phyloP scores from a whole-genome alignment of 768 basidiomycete species.

The Favolaschia claudopus region DNA sequence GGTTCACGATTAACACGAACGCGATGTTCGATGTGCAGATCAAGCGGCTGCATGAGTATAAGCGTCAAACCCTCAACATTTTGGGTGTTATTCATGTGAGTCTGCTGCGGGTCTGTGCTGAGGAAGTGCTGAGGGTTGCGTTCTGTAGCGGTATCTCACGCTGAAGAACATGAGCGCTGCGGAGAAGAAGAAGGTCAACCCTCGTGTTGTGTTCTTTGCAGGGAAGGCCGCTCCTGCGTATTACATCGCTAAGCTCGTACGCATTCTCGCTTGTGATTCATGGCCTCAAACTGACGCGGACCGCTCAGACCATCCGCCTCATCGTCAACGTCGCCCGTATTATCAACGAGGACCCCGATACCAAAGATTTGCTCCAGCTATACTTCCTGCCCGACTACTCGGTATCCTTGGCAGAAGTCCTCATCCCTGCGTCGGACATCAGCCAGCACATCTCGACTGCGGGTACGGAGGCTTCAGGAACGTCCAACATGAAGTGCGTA shows the following conservation, averaged over 20 bases:
- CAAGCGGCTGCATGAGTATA: constrained; percentile 94
- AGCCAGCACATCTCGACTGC: constrained; percentile 98
- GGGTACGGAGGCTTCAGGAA: constrained; percentile 88
- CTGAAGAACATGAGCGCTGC: constrained; percentile 81
- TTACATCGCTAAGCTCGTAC: constrained; percentile 89
- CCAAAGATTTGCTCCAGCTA: constrained; percentile 84
- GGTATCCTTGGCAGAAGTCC: constrained; percentile 81
- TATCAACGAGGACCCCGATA: constrained; percentile 87
- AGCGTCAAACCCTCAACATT: constrained; percentile 96
- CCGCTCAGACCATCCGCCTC: constrained; percentile 79
- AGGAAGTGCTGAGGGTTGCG: neutral
- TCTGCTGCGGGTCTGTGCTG: neutral
- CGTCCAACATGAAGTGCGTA: constrained; percentile 89
- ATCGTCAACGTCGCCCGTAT: constrained; percentile 89
- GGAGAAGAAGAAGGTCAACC: constrained; percentile 83
- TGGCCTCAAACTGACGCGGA: neutral
- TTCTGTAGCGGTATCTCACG: constrained; percentile 72
- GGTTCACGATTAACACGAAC: constrained; percentile 72
- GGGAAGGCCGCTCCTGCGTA: constrained; percentile 97
- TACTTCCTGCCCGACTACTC: constrained; percentile 98
- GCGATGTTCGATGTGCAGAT: constrained; percentile 95
- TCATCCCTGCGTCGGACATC: constrained; percentile 94
- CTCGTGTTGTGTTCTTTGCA: constrained; percentile 95
- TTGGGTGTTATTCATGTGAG: constrained; percentile 86
- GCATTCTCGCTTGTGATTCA: neutral